These are phyloP conservation scores for Ceratocystis variospora DNA, from an alignment of 2,329 filamentous ascomycete genomes.

Conservation along the genomic window DNA sequence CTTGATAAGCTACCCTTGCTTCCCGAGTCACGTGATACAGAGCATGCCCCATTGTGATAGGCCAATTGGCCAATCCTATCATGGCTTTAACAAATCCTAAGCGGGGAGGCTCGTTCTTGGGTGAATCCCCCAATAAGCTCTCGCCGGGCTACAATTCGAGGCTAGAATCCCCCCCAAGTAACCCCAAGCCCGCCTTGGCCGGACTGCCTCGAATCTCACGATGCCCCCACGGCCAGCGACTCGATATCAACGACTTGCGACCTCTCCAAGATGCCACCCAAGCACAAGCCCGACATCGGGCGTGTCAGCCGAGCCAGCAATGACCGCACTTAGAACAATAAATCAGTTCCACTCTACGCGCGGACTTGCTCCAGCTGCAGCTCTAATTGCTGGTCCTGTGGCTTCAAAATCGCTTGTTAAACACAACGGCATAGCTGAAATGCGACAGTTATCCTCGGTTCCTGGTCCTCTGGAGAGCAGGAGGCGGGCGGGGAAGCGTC, in stretches of 20 bases:
- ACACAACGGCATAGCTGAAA: neutral
- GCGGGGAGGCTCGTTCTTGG: neutral
- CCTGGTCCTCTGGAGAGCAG: conserved; percentile 43
- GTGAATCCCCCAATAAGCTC: neutral
- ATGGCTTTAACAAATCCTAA: neutral
- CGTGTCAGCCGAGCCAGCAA: neutral
- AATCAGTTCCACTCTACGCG: neutral
- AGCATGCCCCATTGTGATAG: neutral
- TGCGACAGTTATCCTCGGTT: conserved; percentile 30
- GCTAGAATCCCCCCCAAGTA: neutral
- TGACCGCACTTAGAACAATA: neutral
- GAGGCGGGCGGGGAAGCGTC: conserved; percentile 39
- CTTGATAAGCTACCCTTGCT: neutral
- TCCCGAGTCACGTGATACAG: neutral
- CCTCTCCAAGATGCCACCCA: neutral
- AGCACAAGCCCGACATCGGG: neutral
- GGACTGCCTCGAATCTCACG: neutral
- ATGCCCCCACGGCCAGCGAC: conserved; percentile 14
- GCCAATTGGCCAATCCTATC: neutral
- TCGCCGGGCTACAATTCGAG: neutral
- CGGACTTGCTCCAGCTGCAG: neutral
- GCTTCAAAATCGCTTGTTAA: neutral
- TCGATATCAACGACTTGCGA: neutral
- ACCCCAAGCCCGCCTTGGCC: neutral
- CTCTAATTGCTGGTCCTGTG: neutral